Evolutionary conservation across 2,329 filamentous ascomycete genomes (phyloP).

Genomic region (Aspergillus sp.): DNA sequence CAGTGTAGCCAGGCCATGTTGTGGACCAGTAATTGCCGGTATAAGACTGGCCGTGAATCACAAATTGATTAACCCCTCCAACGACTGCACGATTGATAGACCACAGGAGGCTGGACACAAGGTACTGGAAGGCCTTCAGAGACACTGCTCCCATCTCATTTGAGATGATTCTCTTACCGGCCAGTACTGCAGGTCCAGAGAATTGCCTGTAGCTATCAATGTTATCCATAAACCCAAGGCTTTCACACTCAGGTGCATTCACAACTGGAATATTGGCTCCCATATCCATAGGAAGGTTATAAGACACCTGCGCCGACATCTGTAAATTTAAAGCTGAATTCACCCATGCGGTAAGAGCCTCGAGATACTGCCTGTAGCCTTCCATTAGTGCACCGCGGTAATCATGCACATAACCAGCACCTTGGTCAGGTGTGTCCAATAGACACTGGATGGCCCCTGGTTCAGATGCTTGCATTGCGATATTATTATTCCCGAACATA

Average conservation of each 20-base stretch:
- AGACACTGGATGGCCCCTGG: slow-evolving; percentile 5
- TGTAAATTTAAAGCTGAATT: slow-evolving; percentile 25
- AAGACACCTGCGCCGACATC: slow-evolving; percentile 33
- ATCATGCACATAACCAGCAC: slow-evolving; percentile 5
- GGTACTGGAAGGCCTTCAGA: slow-evolving; percentile 17
- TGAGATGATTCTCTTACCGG: slow-evolving; percentile 34
- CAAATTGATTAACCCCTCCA: slow-evolving; percentile 40
- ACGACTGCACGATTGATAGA: slow-evolving; percentile 36
- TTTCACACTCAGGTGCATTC: slow-evolving; percentile 36
- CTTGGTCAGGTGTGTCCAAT: slow-evolving; percentile 4
- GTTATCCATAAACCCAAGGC: slow-evolving; percentile 26
- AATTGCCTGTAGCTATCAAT: slow-evolving; percentile 39
- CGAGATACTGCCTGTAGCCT: slow-evolving; percentile 21
- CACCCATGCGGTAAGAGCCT: slow-evolving; percentile 25
- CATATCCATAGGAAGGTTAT: slow-evolving; percentile 40
- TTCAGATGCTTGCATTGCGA: slow-evolving; percentile 2
- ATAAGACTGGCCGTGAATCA: slow-evolving; percentile 44
- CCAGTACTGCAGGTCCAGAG: slow-evolving; percentile 34
- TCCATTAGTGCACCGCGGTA: slow-evolving; percentile 4
- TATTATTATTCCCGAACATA: slow-evolving; percentile 8
- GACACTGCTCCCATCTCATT: slow-evolving; percentile 31
- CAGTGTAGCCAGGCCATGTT: slow-evolving; percentile 45
- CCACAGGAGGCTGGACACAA: slow-evolving; percentile 26
- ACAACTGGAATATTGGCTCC: slow-evolving; percentile 26
- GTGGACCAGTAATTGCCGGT: slow-evolving; percentile 40